Conservation (phyloP, 106 monocot genomes). For the Dioscorea alata region DNA sequence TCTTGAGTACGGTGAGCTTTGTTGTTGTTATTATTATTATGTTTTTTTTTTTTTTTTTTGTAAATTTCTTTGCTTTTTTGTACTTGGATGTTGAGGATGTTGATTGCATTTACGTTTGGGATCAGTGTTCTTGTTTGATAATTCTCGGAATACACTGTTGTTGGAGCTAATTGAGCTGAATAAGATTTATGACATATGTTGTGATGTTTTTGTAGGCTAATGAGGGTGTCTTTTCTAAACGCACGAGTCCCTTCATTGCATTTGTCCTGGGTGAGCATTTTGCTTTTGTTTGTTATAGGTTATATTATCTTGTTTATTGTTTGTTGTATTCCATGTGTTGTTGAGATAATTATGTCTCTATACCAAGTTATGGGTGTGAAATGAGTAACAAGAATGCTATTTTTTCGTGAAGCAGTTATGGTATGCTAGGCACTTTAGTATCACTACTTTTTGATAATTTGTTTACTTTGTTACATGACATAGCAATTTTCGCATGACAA, state of each 20-base stretch:
- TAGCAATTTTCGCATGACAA: no score
- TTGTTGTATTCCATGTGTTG: not conserved
- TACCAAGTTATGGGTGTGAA: no score
- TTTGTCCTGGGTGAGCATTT: constrained; percentile 62
- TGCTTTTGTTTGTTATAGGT: not conserved
- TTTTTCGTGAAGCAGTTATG: not conserved
- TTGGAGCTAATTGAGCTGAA: no score
- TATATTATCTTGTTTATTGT: not conserved
- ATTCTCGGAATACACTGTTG: no score
- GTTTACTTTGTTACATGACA: not conserved
- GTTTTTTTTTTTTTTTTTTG: no score
- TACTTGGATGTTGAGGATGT: no score
- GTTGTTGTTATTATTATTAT: no score
- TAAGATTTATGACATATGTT: no score
- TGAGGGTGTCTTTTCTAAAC: constrained; percentile 10
- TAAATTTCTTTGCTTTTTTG: no score
- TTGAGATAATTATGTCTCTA: not conserved
- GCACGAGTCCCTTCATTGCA: constrained; percentile 44
- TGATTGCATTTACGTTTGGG: no score
- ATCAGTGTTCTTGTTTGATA: no score
- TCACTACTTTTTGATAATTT: not conserved
- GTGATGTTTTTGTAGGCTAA: constrained; percentile 28
- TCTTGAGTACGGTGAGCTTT: no score
- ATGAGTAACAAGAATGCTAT: not conserved
- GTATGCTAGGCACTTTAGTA: not conserved